Conservation (phyloP, 2,329 filamentous ascomycete genomes). For the Scedosporium aurantiacum region DNA sequence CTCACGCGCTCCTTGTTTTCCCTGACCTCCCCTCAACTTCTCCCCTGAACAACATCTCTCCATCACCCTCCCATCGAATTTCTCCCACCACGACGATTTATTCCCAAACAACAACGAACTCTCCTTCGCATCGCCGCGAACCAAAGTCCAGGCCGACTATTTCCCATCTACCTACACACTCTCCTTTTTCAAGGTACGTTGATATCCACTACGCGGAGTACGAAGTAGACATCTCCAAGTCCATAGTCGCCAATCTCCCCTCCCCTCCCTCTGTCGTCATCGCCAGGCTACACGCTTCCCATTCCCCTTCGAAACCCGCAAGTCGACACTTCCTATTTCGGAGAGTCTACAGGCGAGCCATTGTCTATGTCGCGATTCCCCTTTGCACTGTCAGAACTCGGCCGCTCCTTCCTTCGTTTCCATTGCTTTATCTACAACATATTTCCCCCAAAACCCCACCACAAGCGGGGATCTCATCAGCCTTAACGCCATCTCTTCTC, state of each 20-base stretch:
- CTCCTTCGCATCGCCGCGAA: constrained; percentile 1
- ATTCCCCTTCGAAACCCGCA: neutral
- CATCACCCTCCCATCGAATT: constrained; percentile 5
- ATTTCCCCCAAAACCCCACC: constrained; percentile 4
- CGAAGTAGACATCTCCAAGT: constrained; percentile 5
- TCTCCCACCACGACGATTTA: constrained; percentile 4
- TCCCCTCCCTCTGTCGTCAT: constrained; percentile 29
- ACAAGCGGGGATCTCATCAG: constrained; percentile 5
- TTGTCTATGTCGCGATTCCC: constrained; percentile 4
- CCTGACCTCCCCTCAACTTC: constrained; percentile 2
- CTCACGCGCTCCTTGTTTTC: constrained; percentile 9
- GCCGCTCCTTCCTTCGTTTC: neutral
- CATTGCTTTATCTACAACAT: neutral
- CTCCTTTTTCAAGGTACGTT: constrained; percentile 11
- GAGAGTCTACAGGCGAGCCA: neutral
- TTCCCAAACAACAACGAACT: neutral
- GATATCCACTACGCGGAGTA: constrained; percentile 6
- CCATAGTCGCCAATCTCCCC: constrained; percentile 18
- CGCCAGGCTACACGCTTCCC: constrained; percentile 17
- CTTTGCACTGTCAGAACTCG: neutral
- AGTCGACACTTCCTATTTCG: neutral
- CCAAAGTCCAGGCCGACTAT: neutral
- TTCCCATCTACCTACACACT: neutral
- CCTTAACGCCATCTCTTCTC: neutral
- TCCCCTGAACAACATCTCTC: constrained; percentile 8